Base-by-base conservation (phyloP, 1,139 yeast genomes). In the Pneumocystis murina region DNA sequence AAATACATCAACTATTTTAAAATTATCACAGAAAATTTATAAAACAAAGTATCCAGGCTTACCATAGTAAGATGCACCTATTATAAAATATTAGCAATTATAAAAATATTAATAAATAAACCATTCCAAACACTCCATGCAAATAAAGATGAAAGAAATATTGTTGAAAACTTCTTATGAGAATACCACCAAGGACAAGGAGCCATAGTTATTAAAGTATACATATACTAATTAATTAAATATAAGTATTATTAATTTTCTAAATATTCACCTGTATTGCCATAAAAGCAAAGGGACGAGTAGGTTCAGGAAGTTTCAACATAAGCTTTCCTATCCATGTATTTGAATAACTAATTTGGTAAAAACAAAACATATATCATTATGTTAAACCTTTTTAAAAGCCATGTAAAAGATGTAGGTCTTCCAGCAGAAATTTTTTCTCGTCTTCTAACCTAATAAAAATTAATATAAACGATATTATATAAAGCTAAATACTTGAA, bases 141-240 rank as follows among this genome's bases (percentile, higher is more conserved):
- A 70, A 90, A 89, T 36, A 92, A 88, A 64, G 81, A 78, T 2
- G 83, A 74, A 67, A 92, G 80, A 72, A 90, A 91, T 0, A 79
- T 70, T 0, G 86, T 83, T 59, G 95, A 88, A 0, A 87, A 81
- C 64, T 78, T 76, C 70, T 85, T 85, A 72, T 84, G 81, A 60
- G 80, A 78, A 74, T 87, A 88, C 87, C 96, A 88, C 35, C 92
- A 72, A 0, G 97, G 96, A 70, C 96, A 89, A 10, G 90, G 80
- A 60, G 84, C 75, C 97, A 92, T 92, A 16, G 97, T 87, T n/a
- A 82, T 74, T 60, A 92, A 75, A 72, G 92, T 97, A 73, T 90
- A 92, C 1, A 84, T 82, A 72, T 88, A 92, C 75, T 92, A 98
- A 20, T 12, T 24, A 48, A 20, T 12, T 48, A 48, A 17, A 48